phyloP scores from a whole-genome alignment of 306 rosid genomes.

The barrel medic (Medicago truncatula) region MtrunA17r5.0-ANR NC_053045.1:50905001-50905500 shows the following conservation, averaged over 20 bases:
- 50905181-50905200: slow-evolving; percentile 42
- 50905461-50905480: slow-evolving; percentile 71
- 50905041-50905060: slow-evolving; percentile 38
- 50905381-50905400: neutral
- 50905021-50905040: slow-evolving; percentile 68
- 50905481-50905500: slow-evolving; percentile 64
- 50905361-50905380: neutral
- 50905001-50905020: slow-evolving; percentile 78
- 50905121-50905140: slow-evolving; percentile 48
- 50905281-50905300: neutral
- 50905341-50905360: neutral
- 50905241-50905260: too few species aligned
- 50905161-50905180: slow-evolving; percentile 36
- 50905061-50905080: slow-evolving; percentile 48
- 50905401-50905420: neutral
- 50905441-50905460: slow-evolving; percentile 59
- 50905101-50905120: slow-evolving; percentile 50
- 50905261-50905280: too few species aligned
- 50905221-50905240: slow-evolving; percentile 77
- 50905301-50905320: slow-evolving; percentile 49
- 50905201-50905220: slow-evolving; percentile 54
- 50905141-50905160: slow-evolving; percentile 65
- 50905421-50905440: slow-evolving; percentile 40
- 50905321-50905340: slow-evolving; percentile 44
- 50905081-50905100: slow-evolving; percentile 28